Base-by-base conservation (phyloP, 305 asterid species). In the Withania somnifera region DNA sequence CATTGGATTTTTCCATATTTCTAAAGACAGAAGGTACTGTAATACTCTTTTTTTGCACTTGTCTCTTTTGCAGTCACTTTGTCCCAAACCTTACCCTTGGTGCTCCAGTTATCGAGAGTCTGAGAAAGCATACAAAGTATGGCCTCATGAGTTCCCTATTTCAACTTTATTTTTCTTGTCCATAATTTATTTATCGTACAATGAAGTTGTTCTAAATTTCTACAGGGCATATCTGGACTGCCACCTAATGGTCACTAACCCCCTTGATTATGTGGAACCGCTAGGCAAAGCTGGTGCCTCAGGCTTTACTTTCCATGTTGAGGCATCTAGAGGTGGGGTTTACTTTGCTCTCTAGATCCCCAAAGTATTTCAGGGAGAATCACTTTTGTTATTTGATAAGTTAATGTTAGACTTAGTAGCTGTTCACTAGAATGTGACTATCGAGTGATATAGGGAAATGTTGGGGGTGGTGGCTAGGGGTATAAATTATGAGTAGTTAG, bases 231-330 rank as follows among this genome's bases (percentile, higher is more conserved):
- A 96, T 89, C 83, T 96, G 80, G 99, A 96, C 90, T 96, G 97
- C 88, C 98, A 96, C 86, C 91, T 96, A 52, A 94, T 96, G 99
- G 98, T 94, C 82, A 92, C 98, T 79, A 96, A 94, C 88, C 99
- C 99, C 77, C 88, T 92, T 54, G 99, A 96, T 88, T 94, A 96
- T 64, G 97, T 94, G 50, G 98, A 94, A 68, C 90, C 95, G 52
- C 85, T 95, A 2, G 93, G 89, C 66, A 90, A 90, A 88, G 99
- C 99, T 14, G 99, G 98, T 79, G 99, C 99, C 79, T 94, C 99
- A 53, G 98, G 99, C 79, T 95, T 95, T 82, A 94, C 99, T 45
- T 95, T 95, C 88, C 99, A 95, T 53, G 91, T 92, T 52, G 99
- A 94, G 91, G 94, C 81, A 68, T 88, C 97, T 24, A 90, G 89